These are phyloP conservation scores for Trichosporon ovoides DNA, from an alignment of 1,284 basidiomycete genomes.

Conservation along the genomic window DNA sequence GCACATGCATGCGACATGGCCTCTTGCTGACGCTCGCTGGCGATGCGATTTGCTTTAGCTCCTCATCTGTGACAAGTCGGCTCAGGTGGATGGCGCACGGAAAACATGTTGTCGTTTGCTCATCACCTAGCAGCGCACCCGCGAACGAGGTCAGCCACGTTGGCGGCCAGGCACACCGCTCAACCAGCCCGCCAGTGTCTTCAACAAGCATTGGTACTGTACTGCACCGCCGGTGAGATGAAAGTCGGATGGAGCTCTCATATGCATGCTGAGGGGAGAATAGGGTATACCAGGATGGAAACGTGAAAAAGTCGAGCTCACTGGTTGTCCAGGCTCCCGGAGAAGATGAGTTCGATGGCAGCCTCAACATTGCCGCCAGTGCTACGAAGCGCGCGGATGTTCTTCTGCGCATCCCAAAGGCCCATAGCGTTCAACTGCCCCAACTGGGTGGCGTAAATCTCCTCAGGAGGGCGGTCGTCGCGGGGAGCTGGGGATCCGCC, in stretches of 20 bases:
- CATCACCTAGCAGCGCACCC: background rate
- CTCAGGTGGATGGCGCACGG: background rate
- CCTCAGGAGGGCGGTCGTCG: slow-evolving; percentile 72
- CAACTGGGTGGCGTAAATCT: slow-evolving; percentile 79
- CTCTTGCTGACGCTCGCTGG: too few relatives aligned
- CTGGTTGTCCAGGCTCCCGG: slow-evolving; percentile 51
- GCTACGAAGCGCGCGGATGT: slow-evolving; percentile 77
- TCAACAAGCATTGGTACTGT: background rate
- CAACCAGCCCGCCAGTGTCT: too few relatives aligned
- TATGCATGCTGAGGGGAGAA: slow-evolving; percentile 1
- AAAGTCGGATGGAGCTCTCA: background rate
- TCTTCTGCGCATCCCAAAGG: slow-evolving; percentile 79
- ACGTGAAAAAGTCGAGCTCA: background rate
- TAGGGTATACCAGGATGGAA: slow-evolving; percentile 1
- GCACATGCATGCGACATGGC: too few relatives aligned
- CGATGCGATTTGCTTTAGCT: too few relatives aligned
- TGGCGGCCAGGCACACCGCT: background rate
- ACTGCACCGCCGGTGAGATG: background rate
- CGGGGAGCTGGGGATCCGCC: slow-evolving; percentile 34
- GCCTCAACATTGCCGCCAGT: slow-evolving; percentile 84
- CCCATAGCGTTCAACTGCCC: slow-evolving; percentile 54
- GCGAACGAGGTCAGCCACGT: background rate
- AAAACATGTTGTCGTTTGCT: background rate
- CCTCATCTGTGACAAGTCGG: too few relatives aligned
- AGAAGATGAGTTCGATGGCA: slow-evolving; percentile 84